Evolutionary conservation across 2,329 filamentous ascomycete species (phyloP).

Genomic region (Parasarocladium wereldwijsianum): DNA sequence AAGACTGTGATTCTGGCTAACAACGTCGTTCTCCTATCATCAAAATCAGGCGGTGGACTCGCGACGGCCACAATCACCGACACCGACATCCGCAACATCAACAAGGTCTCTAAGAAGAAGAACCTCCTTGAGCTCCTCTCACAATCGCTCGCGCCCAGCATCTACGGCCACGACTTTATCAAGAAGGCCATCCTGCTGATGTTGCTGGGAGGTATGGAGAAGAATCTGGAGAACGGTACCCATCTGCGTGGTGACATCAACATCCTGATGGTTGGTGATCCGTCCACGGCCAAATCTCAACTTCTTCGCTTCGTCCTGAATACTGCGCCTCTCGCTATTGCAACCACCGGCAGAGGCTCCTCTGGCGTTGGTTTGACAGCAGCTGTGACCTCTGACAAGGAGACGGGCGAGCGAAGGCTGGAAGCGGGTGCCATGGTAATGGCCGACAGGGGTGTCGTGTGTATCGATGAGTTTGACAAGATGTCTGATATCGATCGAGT

Average conservation of each 20-base stretch:
- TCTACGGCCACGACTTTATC: slow-evolving; percentile 93
- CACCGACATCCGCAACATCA: slow-evolving; percentile 96
- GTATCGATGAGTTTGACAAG: slow-evolving; percentile 99
- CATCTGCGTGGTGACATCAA: slow-evolving; percentile 98
- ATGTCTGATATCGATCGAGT: slow-evolving; percentile 98
- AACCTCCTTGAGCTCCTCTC: slow-evolving; percentile 87
- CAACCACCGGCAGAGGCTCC: slow-evolving; percentile 89
- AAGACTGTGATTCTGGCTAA: slow-evolving; percentile 90
- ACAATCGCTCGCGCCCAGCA: slow-evolving; percentile 88
- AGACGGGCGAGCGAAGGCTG: slow-evolving; percentile 85
- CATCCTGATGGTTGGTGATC: slow-evolving; percentile 97
- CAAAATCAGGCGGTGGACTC: slow-evolving; percentile 88
- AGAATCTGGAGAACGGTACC: slow-evolving; percentile 95
- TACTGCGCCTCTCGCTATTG: slow-evolving; percentile 89
- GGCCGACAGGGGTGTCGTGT: slow-evolving; percentile 89
- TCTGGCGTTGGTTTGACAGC: slow-evolving; percentile 96
- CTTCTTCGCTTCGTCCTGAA: slow-evolving; percentile 93
- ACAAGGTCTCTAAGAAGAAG: slow-evolving; percentile 89
- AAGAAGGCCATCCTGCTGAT: slow-evolving; percentile 95
- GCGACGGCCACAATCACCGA: slow-evolving; percentile 88
- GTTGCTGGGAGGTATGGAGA: slow-evolving; percentile 91
- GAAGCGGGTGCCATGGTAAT: slow-evolving; percentile 99
- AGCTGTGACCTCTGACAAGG: slow-evolving; percentile 91
- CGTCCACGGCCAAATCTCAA: slow-evolving; percentile 97
- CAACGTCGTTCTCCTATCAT: slow-evolving; percentile 86